These are phyloP conservation scores for Haplosporangium gracile DNA, from an alignment of 192 early-diverging fungal species.

Conservation along the genomic window DNA sequence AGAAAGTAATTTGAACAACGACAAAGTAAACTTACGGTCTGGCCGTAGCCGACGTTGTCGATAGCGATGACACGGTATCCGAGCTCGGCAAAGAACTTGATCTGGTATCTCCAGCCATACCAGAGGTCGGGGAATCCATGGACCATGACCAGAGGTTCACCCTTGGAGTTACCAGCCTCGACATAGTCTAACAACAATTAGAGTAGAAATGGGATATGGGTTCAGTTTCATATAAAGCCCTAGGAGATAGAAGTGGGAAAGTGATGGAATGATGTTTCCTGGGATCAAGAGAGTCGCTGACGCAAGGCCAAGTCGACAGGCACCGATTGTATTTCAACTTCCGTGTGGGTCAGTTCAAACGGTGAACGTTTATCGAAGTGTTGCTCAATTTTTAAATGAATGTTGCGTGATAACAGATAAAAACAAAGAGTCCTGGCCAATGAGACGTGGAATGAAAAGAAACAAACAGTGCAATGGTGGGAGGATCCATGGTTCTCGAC, in stretches of 20 bases:
- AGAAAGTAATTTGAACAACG: background rate
- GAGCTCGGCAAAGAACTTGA: conserved; percentile 62
- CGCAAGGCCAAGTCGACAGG: background rate
- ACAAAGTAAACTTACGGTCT: conserved; percentile 47
- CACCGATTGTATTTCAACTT: background rate
- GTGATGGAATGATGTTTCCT: background rate
- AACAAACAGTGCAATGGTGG: too few species aligned
- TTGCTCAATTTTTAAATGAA: too few species aligned
- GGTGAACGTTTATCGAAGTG: background rate
- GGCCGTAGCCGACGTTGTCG: conserved; percentile 66
- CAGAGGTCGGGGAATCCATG: conserved; percentile 61
- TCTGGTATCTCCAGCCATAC: conserved; percentile 63
- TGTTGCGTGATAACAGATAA: background rate
- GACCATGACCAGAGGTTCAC: conserved; percentile 46
- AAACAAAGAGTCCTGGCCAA: background rate
- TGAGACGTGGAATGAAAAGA: too few species aligned
- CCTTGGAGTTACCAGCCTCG: conserved; percentile 54
- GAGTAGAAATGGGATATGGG: background rate
- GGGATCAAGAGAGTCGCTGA: background rate
- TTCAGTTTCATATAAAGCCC: background rate
- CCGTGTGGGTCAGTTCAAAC: background rate
- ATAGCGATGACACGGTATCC: conserved; percentile 72
- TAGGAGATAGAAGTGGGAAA: background rate
- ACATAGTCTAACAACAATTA: conserved; percentile 49
- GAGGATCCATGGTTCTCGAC: background rate